These are phyloP conservation scores for Priceomyces melissophilus DNA, from an alignment of 805 yeast genomes.

Conservation along the genomic window DNA sequence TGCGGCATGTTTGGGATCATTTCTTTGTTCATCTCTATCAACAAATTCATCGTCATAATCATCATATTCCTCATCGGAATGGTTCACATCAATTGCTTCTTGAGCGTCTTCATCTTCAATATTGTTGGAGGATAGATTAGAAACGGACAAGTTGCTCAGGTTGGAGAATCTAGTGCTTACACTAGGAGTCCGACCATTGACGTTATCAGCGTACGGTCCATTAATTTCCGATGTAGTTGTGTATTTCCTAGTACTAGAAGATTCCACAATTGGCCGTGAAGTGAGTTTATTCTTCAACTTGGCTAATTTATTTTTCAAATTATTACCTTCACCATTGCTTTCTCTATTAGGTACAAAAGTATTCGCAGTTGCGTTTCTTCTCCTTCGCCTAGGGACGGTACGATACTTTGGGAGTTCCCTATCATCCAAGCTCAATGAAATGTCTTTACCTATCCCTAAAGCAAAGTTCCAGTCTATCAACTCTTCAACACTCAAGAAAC, in stretches of 20 bases:
- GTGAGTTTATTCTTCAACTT: slow-evolving; percentile 20
- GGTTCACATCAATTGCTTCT: slow-evolving; percentile 24
- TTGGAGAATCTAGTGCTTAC: no score
- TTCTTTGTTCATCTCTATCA: slow-evolving; percentile 10
- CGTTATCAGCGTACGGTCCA: no score
- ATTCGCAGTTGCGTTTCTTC: slow-evolving; percentile 27
- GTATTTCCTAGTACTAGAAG: background rate
- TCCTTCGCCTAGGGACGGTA: slow-evolving; percentile 75
- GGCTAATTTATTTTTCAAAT: slow-evolving; percentile 17
- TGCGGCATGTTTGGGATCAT: slow-evolving; percentile 4
- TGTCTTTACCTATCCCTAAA: slow-evolving; percentile 70
- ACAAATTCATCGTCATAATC: slow-evolving; percentile 19
- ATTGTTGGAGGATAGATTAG: slow-evolving; percentile 5
- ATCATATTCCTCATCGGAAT: slow-evolving; percentile 28
- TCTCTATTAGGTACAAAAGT: slow-evolving; percentile 18
- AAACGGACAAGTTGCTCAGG: slow-evolving; percentile 10
- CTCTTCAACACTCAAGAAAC: slow-evolving; percentile 58
- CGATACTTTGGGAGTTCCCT: slow-evolving; percentile 74
- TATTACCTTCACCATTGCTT: slow-evolving; percentile 12
- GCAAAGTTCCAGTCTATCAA: slow-evolving; percentile 78
- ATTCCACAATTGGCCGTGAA: slow-evolving; percentile 1
- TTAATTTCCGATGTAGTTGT: no score
- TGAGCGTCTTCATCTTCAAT: slow-evolving; percentile 27
- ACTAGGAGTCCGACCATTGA: no score
- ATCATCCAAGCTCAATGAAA: slow-evolving; percentile 69